These are phyloP conservation scores for Physcomitrellopsis africana DNA, from an alignment of 225 moss, liverwort and hornwort genomes.

Conservation along the genomic window DNA sequence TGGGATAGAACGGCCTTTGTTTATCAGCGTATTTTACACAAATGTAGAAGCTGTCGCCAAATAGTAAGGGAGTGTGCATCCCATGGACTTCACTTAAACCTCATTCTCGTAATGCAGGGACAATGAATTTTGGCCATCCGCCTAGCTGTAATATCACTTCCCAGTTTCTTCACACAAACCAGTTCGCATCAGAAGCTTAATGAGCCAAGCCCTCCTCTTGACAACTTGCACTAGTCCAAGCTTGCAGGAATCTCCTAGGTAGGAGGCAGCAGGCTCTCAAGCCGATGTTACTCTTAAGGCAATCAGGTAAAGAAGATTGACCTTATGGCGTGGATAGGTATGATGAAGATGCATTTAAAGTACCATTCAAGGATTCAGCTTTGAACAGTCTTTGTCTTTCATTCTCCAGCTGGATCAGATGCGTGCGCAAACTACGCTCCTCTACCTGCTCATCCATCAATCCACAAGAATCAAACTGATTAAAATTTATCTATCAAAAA, in stretches of 20 bases:
- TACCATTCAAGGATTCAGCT: constrained; percentile 43
- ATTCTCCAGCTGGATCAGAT: constrained; percentile 86
- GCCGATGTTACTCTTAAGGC: constrained; percentile 35
- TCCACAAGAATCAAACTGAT: constrained; percentile 13
- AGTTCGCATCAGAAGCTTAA: constrained; percentile 32
- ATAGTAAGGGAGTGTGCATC: constrained; percentile 43
- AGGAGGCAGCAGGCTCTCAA: constrained; percentile 29
- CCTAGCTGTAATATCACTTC: constrained; percentile 25
- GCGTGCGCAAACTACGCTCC: constrained; percentile 92
- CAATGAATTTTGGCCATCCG: constrained; percentile 26
- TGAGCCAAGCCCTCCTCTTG: constrained; percentile 23
- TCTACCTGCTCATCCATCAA: constrained; percentile 69
- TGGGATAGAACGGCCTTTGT: constrained; percentile 51
- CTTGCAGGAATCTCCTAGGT: constrained; percentile 32
- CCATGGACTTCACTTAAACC: constrained; percentile 39
- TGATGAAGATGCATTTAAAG: constrained; percentile 40
- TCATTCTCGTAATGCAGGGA: constrained; percentile 44
- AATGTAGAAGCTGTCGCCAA: constrained; percentile 43
- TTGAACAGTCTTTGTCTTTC: constrained; percentile 70
- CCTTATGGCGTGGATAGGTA: constrained; percentile 58
- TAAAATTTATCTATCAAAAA: background rate
- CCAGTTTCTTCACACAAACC: constrained; percentile 33
- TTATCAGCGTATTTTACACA: constrained; percentile 74
- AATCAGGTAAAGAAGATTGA: constrained; percentile 21
- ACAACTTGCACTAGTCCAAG: constrained; percentile 36